These are phyloP conservation scores for Trichosanthes cucumerina DNA, from an alignment of 306 rosid genomes.

Conservation along the genomic window DNA sequence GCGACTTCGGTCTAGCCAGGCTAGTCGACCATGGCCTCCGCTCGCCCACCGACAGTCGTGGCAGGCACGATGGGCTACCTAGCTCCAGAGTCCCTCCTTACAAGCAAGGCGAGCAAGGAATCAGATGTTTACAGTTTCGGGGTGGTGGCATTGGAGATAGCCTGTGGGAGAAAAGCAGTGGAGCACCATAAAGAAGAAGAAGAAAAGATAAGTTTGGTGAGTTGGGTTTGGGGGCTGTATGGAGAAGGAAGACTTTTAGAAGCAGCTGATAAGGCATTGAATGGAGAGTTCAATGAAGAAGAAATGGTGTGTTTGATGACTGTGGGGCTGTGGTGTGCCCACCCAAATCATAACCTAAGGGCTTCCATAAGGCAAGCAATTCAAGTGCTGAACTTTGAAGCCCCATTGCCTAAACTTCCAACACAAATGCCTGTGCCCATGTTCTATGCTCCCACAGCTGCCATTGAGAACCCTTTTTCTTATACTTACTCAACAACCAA, in stretches of 20 bases:
- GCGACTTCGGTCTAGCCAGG: conserved; percentile 9
- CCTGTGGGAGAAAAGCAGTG: conserved; percentile 1
- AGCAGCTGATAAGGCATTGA: neutral
- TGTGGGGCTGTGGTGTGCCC: neutral
- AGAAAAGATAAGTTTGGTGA: neutral
- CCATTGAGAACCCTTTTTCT: neutral
- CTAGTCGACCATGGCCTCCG: conserved; percentile 2
- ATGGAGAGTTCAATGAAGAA: neutral
- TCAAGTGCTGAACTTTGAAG: conserved; percentile 11
- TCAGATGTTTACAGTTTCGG: neutral
- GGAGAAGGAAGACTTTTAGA: neutral
- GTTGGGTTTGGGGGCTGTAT: conserved; percentile 9
- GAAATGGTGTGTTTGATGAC: conserved; percentile 5
- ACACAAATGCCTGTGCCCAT: conserved; percentile 5
- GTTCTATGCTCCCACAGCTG: neutral
- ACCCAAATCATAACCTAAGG: neutral
- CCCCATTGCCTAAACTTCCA: conserved; percentile 18
- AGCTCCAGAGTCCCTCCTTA: neutral
- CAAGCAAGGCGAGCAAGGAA: neutral
- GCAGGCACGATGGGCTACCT: conserved; percentile 14
- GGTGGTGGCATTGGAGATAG: conserved; percentile 6
- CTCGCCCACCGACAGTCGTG: neutral
- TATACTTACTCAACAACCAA: neutral
- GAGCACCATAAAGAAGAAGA: neutral
- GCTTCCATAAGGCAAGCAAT: conserved; percentile 7